Evolutionary conservation across 768 basidiomycete genomes (phyloP), one percentile per base, ranked within the genome.

Genomic region (Gyrodon lividus): DNA sequence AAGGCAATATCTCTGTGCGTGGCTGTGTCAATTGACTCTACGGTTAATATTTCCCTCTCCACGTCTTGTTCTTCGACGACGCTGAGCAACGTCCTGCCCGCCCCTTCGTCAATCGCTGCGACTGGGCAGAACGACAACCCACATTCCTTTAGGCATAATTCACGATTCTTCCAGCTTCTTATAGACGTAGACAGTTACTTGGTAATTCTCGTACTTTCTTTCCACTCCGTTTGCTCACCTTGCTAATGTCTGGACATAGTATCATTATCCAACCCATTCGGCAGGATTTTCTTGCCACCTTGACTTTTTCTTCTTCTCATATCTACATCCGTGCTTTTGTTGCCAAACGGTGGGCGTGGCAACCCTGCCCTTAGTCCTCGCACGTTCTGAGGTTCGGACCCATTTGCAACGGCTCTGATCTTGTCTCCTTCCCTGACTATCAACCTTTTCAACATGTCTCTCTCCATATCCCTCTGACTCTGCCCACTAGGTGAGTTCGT

Each of bases 381-480:
- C 26, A 46, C 24, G 17, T 34, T 31, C 26, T 17, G n/a, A 28
- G 23, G 31, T n/a, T n/a, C 9, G 28, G 28, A 28, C 7, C 28
- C 28, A 23, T 20, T 45, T 24, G 30, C 26, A 45, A 45, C 28
- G 14, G 44, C 20, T 31, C n/a, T 31, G 44, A 31, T 12, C 8
- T 20, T 24, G 30, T 33, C 23, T 46, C 12, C 22, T 22, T 5
- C 45, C 43, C 16, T 17, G 20, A 23, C 41, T 19, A 14, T 43
- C 31, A 31, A 5, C 26, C 42, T 35, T 17, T 16, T 45, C 37
- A 17, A 46, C 46, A 67, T 64, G 62, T 52, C 53, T 39, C 14
- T 51, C 26, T 42, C 43, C 52, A 49, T 33, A 54, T 52, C 45
- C 37, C 43, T 65, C 40, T 64, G 51, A 64, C 22, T 26, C 2